Conservation (phyloP, 2,329 filamentous ascomycete genomes). For the Beauveria bassiana region DNA sequence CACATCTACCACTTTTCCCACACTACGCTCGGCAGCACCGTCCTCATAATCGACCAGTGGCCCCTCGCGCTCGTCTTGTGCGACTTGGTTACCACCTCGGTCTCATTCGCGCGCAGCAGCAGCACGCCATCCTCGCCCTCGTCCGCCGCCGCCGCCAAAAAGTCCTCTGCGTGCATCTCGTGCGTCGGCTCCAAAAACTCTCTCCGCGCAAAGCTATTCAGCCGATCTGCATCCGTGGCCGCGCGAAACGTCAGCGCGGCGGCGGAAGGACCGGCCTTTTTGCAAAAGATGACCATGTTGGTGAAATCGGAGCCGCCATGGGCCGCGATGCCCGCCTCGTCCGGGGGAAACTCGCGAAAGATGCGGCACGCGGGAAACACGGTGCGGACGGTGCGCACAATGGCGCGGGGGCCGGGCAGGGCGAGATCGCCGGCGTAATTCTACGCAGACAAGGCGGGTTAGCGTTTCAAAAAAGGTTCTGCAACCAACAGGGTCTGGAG, state of each 20-base stretch:
- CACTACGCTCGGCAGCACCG: conserved; percentile 64
- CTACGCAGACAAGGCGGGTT: conserved; percentile 32
- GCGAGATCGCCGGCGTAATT: conserved; percentile 91
- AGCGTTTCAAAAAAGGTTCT: conserved; percentile 10
- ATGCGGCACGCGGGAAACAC: conserved; percentile 88
- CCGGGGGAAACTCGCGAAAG: conserved; percentile 66
- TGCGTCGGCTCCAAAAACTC: conserved; percentile 64
- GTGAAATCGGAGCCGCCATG: conserved; percentile 59
- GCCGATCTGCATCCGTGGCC: conserved; percentile 56
- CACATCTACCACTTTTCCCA: conserved; percentile 78
- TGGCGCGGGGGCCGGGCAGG: conserved; percentile 65
- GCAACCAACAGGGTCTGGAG: too few relatives aligned
- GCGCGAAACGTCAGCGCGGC: conserved; percentile 56
- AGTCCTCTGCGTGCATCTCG: conserved; percentile 53
- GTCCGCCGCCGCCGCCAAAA: conserved; percentile 30
- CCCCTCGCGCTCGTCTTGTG: conserved; percentile 70
- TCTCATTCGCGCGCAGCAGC: conserved; percentile 57
- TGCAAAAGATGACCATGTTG: conserved; percentile 95
- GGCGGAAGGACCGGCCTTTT: conserved; percentile 41
- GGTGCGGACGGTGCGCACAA: conserved; percentile 72
- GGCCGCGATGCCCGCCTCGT: conserved; percentile 29
- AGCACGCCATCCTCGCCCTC: conserved; percentile 30
- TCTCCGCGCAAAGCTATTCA: conserved; percentile 62
- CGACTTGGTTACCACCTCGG: conserved; percentile 58
- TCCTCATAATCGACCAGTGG: conserved; percentile 90